phyloP scores from a whole-genome alignment of 2,329 filamentous ascomycete species.

The Pochonia chlamydosporia region DNA sequence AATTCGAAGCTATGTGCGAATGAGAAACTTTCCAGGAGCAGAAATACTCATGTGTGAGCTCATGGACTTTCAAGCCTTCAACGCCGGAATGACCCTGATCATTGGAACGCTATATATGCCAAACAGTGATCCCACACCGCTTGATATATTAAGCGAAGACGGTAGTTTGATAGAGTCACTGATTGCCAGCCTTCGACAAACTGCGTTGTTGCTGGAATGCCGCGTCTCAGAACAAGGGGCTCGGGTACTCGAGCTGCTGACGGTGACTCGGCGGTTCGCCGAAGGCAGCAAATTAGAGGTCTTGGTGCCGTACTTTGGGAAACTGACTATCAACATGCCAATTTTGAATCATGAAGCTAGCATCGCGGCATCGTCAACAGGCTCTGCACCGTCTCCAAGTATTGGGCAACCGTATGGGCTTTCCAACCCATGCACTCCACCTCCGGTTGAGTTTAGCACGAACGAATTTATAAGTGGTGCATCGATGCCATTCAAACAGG shows the following conservation, averaged over 20 bases:
- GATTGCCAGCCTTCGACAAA: constrained; percentile 4
- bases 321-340: constrained; percentile 5
- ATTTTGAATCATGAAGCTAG: background rate
- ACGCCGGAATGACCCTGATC: constrained; percentile 35
- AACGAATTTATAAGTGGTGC: background rate
- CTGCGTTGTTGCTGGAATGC: constrained; percentile 7
- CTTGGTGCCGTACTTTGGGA: constrained; percentile 10
- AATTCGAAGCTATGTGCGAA: constrained; percentile 27
- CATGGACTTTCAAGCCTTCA: constrained; percentile 42
- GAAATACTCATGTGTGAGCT: constrained; percentile 30
- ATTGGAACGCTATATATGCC: constrained; percentile 29
- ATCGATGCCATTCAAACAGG: background rate
- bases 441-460: background rate
- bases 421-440: background rate
- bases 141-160: constrained; percentile 2
- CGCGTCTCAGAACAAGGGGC: constrained; percentile 8
- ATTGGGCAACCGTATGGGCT: background rate
- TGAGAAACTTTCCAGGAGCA: constrained; percentile 16
- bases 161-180: constrained; percentile 4
- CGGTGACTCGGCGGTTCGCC: background rate
- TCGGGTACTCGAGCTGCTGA: constrained; percentile 6
- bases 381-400: background rate
- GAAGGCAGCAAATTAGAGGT: constrained; percentile 1
- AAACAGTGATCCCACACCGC: background rate
- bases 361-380: background rate